phyloP scores from a whole-genome alignment of 2,329 filamentous ascomycete genomes.

The Exophiala viscosa region DNA sequence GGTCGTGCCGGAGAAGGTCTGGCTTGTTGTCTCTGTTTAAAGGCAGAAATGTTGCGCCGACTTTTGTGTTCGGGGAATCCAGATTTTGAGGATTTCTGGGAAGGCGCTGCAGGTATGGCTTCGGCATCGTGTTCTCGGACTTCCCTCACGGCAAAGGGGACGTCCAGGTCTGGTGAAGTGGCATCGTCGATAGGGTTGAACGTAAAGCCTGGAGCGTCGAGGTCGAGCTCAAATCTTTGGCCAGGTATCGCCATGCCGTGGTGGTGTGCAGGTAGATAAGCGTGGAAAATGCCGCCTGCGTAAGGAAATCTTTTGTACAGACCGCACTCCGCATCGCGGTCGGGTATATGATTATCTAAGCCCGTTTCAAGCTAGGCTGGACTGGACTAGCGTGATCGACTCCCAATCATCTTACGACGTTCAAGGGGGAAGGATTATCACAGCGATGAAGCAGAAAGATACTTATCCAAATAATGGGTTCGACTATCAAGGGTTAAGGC shows the following conservation, averaged over 20 bases:
- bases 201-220: conserved; percentile 49
- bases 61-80: conserved; percentile 91
- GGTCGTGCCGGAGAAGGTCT: conserved; percentile 13
- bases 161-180: conserved; percentile 26
- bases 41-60: conserved; percentile 67
- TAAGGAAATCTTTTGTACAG: background rate
- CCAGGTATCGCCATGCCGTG: conserved; percentile 37
- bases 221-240: conserved; percentile 58
- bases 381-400: too few relatives aligned
- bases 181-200: conserved; percentile 31
- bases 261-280: background rate
- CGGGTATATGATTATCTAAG: too few relatives aligned
- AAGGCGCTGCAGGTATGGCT: conserved; percentile 43
- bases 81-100: conserved; percentile 60
- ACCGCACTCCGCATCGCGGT: too few relatives aligned
- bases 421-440: too few relatives aligned
- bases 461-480: too few relatives aligned
- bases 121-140: conserved; percentile 69
- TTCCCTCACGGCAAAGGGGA: conserved; percentile 60
- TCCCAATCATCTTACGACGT: too few relatives aligned
- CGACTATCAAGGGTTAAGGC: too few relatives aligned
- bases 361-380: too few relatives aligned
- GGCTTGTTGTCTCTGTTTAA: conserved; percentile 64
- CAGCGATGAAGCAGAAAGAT: too few relatives aligned
- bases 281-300: background rate